A percentile compares a stretch with the other conserved stretches of the same genome.
Conservation (phyloP, 2,329 filamentous ascomycete genomes). For the Allantophomopsis cytisporea region DNA sequence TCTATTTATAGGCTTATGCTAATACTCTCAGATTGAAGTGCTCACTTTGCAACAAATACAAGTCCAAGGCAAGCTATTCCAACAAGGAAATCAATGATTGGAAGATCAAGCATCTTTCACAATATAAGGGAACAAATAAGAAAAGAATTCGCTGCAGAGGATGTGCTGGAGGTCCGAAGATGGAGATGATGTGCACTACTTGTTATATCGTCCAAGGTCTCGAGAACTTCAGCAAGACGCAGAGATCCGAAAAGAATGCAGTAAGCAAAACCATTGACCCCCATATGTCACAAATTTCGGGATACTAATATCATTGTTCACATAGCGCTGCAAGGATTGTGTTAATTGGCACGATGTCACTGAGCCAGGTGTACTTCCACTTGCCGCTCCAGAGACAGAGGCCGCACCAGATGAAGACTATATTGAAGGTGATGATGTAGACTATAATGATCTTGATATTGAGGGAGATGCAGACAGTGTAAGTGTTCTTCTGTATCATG, state of each 20-base stretch:
- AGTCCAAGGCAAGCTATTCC: conserved; percentile 24
- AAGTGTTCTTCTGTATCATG: not conserved
- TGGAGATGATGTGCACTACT: conserved; percentile 2
- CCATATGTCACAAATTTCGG: not conserved
- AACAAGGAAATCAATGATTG: conserved; percentile 27
- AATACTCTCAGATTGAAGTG: conserved; percentile 27
- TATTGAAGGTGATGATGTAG: conserved; percentile 1
- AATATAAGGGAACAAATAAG: too few species aligned
- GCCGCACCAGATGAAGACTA: conserved; percentile 8
- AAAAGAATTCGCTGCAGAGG: conserved; percentile 21
- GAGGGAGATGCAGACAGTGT: conserved; percentile 1
- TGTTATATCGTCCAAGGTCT: conserved; percentile 21
- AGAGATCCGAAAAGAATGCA: conserved; percentile 28
- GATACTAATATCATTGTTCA: not conserved
- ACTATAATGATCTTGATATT: not conserved
- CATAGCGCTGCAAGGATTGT: conserved; percentile 24
- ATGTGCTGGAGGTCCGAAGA: conserved; percentile 25
- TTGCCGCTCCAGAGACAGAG: conserved; percentile 8
- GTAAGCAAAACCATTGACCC: conserved; percentile 9
- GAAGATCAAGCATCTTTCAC: conserved; percentile 1
- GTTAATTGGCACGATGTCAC: conserved; percentile 10
- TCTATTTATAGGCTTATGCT: conserved; percentile 1
- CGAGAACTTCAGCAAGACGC: conserved; percentile 34
- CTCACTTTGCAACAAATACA: conserved; percentile 26
- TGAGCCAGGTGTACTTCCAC: conserved; percentile 6